Evolutionary conservation across 1,139 yeast species (phyloP).

Genomic region (Pichia terricola): DNA sequence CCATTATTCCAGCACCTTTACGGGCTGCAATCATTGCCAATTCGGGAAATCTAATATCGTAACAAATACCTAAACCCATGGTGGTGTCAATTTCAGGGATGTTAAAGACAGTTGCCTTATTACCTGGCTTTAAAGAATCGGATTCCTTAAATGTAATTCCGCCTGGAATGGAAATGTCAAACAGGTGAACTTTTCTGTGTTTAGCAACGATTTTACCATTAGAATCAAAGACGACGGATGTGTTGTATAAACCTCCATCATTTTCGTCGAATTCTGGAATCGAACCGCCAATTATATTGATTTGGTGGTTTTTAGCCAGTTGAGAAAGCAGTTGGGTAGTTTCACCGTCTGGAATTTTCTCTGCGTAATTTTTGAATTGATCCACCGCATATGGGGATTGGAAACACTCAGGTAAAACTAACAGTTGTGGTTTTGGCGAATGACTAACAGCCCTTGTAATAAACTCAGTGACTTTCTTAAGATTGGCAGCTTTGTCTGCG

Average conservation of each 20-base stretch:
- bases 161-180: conserved; percentile 85
- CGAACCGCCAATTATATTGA: conserved; percentile 80
- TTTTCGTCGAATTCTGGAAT: conserved; percentile 61
- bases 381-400: conserved; percentile 89
- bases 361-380: conserved; percentile 81
- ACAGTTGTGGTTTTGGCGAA: conserved; percentile 41
- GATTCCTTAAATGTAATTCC: conserved; percentile 84
- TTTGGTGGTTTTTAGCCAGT: conserved; percentile 52
- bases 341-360: conserved; percentile 59
- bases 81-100: conserved; percentile 59
- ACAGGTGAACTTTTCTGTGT: conserved; percentile 82
- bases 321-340: conserved; percentile 52
- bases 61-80: conserved; percentile 85
- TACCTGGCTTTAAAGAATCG: conserved; percentile 64
- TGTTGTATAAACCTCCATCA: conserved; percentile 60
- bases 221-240: conserved; percentile 67
- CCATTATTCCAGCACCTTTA: conserved; percentile 72
- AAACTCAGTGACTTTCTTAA: conserved; percentile 40
- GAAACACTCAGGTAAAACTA: conserved; percentile 87
- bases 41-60: conserved; percentile 89
- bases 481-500: conserved; percentile 50
- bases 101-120: conserved; percentile 66
- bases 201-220: conserved; percentile 68
- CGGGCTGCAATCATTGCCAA: conserved; percentile 76
- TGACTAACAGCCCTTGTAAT: conserved; percentile 41